Conservation (phyloP, 495 filamentous ascomycete species). For the Neurospora tetraspora region DNA sequence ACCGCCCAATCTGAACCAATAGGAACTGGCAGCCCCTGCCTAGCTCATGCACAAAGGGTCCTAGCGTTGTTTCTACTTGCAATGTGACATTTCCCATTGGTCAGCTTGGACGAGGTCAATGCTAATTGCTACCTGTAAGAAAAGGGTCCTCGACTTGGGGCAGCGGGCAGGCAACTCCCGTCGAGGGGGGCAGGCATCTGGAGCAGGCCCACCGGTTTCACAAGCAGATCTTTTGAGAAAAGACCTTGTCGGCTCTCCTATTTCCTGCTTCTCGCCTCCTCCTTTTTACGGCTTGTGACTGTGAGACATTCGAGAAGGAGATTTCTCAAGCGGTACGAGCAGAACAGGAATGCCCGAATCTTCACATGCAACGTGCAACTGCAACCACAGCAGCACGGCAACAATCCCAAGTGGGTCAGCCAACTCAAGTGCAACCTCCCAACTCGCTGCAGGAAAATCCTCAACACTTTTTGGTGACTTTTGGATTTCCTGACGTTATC, state of each 20-base stretch:
- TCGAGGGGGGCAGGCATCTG: neutral
- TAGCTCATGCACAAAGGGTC: neutral
- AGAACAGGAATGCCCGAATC: neutral
- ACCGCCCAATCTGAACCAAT: neutral
- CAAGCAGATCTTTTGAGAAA: neutral
- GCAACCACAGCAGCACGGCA: neutral
- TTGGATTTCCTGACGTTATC: neutral
- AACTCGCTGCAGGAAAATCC: neutral
- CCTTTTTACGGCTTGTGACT: neutral
- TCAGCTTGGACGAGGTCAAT: neutral
- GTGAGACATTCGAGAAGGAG: neutral
- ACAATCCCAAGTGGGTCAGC: neutral
- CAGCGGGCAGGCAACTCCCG: neutral
- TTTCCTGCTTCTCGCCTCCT: neutral
- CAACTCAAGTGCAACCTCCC: neutral
- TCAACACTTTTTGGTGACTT: neutral
- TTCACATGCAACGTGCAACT: neutral
- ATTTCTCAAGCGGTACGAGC: neutral
- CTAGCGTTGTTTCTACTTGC: neutral
- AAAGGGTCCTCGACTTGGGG: neutral
- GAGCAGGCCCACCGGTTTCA: neutral
- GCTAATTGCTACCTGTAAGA: too few relatives aligned
- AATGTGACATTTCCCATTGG: neutral
- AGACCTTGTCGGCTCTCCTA: neutral
- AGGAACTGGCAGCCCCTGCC: neutral